Conservation (phyloP, 83 land plant genomes). For the Thuja plicata region DNA sequence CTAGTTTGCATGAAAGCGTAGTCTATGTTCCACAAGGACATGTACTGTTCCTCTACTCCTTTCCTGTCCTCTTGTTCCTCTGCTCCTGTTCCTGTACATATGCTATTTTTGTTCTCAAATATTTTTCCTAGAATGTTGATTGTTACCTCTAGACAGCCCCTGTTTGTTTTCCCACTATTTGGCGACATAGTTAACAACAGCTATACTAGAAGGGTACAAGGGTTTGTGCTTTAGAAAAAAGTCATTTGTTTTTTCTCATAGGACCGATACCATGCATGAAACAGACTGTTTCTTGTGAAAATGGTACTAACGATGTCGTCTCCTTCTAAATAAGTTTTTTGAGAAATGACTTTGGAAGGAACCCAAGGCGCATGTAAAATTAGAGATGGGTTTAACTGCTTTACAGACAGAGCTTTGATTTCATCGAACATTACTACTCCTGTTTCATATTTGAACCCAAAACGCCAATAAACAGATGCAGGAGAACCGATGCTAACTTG, state of each 20-base stretch:
- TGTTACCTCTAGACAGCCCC: background rate
- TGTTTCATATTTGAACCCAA: background rate
- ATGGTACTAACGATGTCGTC: background rate
- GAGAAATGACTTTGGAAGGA: background rate
- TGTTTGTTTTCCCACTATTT: too few species aligned
- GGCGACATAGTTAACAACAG: too few species aligned
- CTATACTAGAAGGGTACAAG: too few species aligned
- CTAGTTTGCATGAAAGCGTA: background rate
- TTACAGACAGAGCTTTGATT: background rate
- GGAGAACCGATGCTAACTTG: too few species aligned
- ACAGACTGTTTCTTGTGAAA: background rate
- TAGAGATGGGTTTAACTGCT: background rate
- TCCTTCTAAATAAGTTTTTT: background rate
- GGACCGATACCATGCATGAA: background rate
- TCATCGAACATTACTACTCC: background rate
- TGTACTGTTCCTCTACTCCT: background rate
- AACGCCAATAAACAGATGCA: too few species aligned
- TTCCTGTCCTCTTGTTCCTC: background rate
- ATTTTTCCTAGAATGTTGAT: background rate
- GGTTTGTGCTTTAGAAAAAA: too few species aligned
- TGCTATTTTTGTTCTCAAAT: too few species aligned
- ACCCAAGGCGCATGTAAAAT: background rate
- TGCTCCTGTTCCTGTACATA: background rate
- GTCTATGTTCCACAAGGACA: background rate
- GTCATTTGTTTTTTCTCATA: background rate